A percentile compares a stretch with the other conserved stretches of the same genome.
Evolutionary conservation across 129 eudicot species (phyloP).

Genomic region (Pulicaria dysenterica): DNA sequence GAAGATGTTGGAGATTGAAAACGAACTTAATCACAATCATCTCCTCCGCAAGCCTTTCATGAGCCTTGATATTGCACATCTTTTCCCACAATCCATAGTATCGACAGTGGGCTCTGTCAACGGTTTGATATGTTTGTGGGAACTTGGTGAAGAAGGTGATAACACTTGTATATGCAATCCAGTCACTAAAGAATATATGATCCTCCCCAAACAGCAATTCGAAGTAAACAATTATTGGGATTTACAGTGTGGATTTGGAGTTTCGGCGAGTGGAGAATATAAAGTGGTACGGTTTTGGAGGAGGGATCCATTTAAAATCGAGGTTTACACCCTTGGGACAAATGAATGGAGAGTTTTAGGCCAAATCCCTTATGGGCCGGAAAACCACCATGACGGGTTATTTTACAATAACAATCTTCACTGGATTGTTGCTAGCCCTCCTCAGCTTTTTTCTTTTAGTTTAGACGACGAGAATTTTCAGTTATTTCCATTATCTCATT

Average conservation of each 20-base stretch:
- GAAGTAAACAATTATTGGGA: background rate
- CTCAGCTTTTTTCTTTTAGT: constrained; percentile 36
- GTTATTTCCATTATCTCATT: too few relatives aligned
- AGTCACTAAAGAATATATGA: background rate
- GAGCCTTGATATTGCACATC: constrained; percentile 4
- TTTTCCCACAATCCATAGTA: background rate
- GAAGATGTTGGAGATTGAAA: constrained; percentile 21
- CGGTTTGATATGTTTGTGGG: constrained; percentile 43
- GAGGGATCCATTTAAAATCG: background rate
- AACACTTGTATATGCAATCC: constrained; percentile 20
- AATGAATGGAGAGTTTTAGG: constrained; percentile 16
- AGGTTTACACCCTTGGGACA: constrained; percentile 20
- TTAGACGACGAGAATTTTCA: too few relatives aligned
- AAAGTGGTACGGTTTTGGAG: background rate
- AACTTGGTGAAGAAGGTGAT: background rate
- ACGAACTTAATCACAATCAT: constrained; percentile 8
- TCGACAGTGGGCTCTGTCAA: constrained; percentile 35
- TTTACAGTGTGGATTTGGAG: constrained; percentile 1
- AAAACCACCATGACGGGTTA: background rate
- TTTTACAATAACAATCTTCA: constrained; percentile 34
- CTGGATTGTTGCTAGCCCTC: constrained; percentile 17
- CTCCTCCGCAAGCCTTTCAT: background rate
- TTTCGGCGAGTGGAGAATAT: background rate
- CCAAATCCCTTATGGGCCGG: background rate
- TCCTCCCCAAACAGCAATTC: background rate